Evolutionary conservation across 108 stramenopile genomes (phyloP).

Genomic region (Mayamaea pseudoterrestris): DNA sequence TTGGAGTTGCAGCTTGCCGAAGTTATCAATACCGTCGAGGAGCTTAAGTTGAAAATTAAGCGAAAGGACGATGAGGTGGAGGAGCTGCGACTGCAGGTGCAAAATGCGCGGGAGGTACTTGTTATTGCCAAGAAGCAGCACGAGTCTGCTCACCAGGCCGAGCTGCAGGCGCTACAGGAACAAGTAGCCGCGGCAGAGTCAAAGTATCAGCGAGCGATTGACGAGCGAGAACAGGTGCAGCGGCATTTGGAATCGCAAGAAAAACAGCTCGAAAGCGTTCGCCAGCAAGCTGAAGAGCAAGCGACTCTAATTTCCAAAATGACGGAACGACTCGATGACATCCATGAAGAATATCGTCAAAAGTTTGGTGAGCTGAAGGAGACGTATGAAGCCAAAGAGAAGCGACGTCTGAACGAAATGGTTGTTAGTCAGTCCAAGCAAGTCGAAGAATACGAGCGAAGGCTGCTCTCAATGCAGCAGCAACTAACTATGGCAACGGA

Average conservation of each 20-base stretch:
- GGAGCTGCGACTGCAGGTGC: neutral
- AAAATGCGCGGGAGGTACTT: neutral
- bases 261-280: constrained; percentile 1
- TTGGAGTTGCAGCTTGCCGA: constrained; percentile 24
- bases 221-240: neutral
- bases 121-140: neutral
- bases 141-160: neutral
- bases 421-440: constrained; percentile 21
- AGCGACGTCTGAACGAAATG: constrained; percentile 19
- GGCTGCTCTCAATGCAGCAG: constrained; percentile 29
- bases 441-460: constrained; percentile 23
- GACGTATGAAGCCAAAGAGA: constrained; percentile 17
- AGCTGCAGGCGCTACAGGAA: neutral
- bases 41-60: neutral
- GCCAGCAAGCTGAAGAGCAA: constrained; percentile 4
- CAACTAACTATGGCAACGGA: constrained; percentile 31
- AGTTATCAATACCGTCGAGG: neutral
- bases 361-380: constrained; percentile 24
- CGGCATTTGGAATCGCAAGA: neutral
- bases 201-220: too few relatives aligned
- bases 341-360: constrained; percentile 6
- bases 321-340: neutral
- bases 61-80: constrained; percentile 5
- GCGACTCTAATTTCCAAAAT: neutral
- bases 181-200: neutral